phyloP scores from a whole-genome alignment of 2,329 filamentous ascomycete genomes.

The Polychaeton citri region DNA sequence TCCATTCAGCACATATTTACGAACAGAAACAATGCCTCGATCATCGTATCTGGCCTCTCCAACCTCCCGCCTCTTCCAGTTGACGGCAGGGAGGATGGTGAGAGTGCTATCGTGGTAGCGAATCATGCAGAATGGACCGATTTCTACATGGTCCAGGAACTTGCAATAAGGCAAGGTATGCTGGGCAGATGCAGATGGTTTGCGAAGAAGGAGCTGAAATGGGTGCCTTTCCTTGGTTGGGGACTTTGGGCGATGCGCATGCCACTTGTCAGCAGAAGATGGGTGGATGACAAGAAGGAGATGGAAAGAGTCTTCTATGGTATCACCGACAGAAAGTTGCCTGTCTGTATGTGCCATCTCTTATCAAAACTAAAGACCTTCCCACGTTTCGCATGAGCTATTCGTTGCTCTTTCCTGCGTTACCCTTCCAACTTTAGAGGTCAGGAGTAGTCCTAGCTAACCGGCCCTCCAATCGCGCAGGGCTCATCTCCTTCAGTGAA shows the following conservation, averaged over 20 bases:
- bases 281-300: conserved; percentile 43
- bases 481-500: conserved; percentile 53
- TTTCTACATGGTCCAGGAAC: conserved; percentile 50
- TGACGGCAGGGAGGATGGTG: conserved; percentile 18
- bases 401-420: too few relatives aligned
- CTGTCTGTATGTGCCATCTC: conserved; percentile 43
- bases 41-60: conserved; percentile 39
- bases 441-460: not conserved
- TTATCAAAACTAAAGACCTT: too few relatives aligned
- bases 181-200: conserved; percentile 50
- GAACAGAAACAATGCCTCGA: conserved; percentile 37
- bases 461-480: conserved; percentile 27
- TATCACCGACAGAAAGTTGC: conserved; percentile 39
- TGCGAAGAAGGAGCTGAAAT: conserved; percentile 45
- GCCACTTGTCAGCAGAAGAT: conserved; percentile 48
- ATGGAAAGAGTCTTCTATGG: conserved; percentile 44
- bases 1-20: conserved; percentile 48
- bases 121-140: conserved; percentile 51
- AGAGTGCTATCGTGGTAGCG: conserved; percentile 46
- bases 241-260: conserved; percentile 53
- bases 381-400: too few relatives aligned
- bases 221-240: conserved; percentile 50
- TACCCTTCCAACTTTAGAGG: not conserved
- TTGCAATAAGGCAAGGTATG: conserved; percentile 43
- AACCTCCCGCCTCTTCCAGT: conserved; percentile 24